Evolutionary conservation across 2,329 filamentous ascomycete genomes (phyloP), one percentile per base, ranked within the genome.

Genomic region (Blumeria hordei): DNA sequence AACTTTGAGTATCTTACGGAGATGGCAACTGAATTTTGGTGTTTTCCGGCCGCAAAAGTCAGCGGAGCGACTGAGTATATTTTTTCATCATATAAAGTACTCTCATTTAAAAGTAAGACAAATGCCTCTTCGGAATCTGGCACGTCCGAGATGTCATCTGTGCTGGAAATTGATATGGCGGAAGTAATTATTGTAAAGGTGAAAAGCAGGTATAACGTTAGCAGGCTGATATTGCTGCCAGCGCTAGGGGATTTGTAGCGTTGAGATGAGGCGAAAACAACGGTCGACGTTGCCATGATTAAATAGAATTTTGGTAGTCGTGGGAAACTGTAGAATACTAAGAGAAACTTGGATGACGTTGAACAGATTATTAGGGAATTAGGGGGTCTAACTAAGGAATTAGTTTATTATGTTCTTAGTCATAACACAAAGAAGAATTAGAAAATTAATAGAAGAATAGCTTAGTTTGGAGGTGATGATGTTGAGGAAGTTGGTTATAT

Each of bases 231-330:
- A n/a, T 39, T 54, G 12, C 21, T 28, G 21, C 21, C 21, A 28
- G 21, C 21, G 21, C 21, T 28, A 28, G 21, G 21, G 2, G 21
- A 28, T 28, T 28, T 28, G 21, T 28, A 28, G 21, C 21, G 21
- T 2, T 18, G 12, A 10, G 34, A 39, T 57, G 60, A 59, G 56
- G 50, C 56, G 56, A 59, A 57, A 51, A 59, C 59, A 59, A 60
- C 59, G 61, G 51, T 62, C 58, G 61, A 60, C 58, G 57, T 57
- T 59, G 60, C 55, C 62, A 62, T 64, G 47, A 53, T 62, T 35
- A 51, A 34, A n/a, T 16, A 45, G 50, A 52, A 52, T 57, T 34
- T 54, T 28, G 21, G 21, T 28, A 28, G 21, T 2, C 21, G 21
- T 2, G 21, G 21, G 21, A 28, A 28, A 28, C 21, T 28, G 21